Evolutionary conservation across 129 eudicot genomes (phyloP).

Genomic region (Flaveria ramosissima): DNA sequence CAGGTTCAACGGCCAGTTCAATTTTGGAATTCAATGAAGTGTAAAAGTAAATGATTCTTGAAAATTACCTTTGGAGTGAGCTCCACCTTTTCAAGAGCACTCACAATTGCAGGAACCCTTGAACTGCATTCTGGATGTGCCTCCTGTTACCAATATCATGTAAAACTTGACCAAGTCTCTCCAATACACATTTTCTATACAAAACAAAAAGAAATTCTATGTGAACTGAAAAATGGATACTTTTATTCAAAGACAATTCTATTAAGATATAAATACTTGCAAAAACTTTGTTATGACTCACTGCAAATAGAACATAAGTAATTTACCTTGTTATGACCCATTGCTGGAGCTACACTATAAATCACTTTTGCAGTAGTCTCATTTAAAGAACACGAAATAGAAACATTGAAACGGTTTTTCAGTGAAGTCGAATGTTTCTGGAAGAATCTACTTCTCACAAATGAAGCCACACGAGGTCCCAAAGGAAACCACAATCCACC

Average conservation of each 20-base stretch:
- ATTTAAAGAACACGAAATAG: constrained; percentile 45
- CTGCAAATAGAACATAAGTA: neutral
- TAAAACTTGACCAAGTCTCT: constrained; percentile 21
- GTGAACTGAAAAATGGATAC: constrained; percentile 1
- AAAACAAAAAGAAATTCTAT: neutral
- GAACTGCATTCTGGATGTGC: constrained; percentile 91
- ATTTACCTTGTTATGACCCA: constrained; percentile 87
- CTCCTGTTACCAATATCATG: constrained; percentile 55
- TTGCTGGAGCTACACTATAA: constrained; percentile 83
- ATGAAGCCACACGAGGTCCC: constrained; percentile 21
- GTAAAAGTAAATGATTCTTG: neutral
- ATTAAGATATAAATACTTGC: neutral
- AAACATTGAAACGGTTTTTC: constrained; percentile 16
- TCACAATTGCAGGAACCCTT: constrained; percentile 86
- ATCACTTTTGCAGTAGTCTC: constrained; percentile 58
- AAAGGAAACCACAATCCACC: constrained; percentile 28
- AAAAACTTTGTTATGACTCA: neutral
- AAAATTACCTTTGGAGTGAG: constrained; percentile 76
- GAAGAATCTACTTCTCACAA: constrained; percentile 9
- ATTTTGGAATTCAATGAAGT: neutral
- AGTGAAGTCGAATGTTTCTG: constrained; percentile 9
- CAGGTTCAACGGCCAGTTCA: neutral
- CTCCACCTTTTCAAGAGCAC: constrained; percentile 70
- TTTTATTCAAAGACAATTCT: neutral
- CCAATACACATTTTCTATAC: constrained; percentile 23